These are phyloP conservation scores for Dendrostoma leiphaemia DNA, from an alignment of 2,329 filamentous ascomycete species.

Conservation along the genomic window DNA sequence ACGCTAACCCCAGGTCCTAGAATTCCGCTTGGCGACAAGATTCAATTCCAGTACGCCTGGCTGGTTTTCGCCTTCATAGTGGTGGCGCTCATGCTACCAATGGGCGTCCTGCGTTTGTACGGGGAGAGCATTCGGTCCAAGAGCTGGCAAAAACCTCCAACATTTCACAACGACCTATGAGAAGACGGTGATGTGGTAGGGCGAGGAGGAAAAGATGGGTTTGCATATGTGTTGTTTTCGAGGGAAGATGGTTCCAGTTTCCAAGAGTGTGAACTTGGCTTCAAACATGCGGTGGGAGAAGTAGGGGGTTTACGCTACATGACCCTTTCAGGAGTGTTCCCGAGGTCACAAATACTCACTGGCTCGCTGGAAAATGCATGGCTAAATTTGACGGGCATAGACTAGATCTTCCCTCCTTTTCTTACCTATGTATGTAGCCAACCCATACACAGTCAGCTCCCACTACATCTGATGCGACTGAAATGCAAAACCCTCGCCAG, in stretches of 20 bases:
- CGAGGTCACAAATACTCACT: too few relatives aligned
- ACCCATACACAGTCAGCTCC: too few relatives aligned
- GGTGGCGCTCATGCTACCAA: conserved; percentile 24
- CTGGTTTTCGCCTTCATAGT: conserved; percentile 27
- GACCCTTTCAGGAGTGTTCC: too few relatives aligned
- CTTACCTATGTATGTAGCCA: too few relatives aligned
- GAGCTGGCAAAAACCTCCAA: conserved; percentile 22
- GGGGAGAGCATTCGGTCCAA: conserved; percentile 23
- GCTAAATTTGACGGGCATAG: too few relatives aligned
- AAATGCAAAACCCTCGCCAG: too few relatives aligned
- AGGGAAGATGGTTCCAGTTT: too few relatives aligned
- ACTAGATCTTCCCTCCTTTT: too few relatives aligned
- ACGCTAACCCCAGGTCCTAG: conserved; percentile 6
- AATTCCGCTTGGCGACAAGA: conserved; percentile 25
- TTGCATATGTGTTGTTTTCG: too few relatives aligned
- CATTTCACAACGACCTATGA: conserved; percentile 18
- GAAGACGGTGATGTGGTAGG: background rate
- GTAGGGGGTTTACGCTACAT: too few relatives aligned
- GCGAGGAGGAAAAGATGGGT: background rate
- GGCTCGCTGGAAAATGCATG: too few relatives aligned
- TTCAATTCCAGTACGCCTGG: conserved; percentile 30
- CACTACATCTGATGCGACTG: too few relatives aligned
- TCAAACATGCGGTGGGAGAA: background rate
- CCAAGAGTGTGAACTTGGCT: background rate
- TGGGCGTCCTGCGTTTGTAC: conserved; percentile 23